Evolutionary conservation across 1,284 basidiomycete genomes (phyloP).

Genomic region (Albatrellus sp.): DNA sequence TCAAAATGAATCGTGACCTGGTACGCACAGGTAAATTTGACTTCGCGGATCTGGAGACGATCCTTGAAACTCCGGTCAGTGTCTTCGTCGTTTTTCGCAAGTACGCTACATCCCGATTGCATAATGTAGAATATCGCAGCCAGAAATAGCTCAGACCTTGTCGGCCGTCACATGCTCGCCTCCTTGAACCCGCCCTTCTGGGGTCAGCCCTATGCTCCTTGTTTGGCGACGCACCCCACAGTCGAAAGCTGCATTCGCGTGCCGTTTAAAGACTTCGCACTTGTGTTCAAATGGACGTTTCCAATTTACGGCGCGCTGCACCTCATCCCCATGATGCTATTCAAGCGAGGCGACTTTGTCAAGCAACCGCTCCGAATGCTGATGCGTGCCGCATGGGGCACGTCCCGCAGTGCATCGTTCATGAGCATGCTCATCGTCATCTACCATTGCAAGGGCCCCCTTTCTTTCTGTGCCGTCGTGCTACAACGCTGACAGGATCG

Average conservation of each 20-base stretch:
- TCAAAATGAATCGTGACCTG: constrained; percentile 52
- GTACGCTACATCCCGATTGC: constrained; percentile 1
- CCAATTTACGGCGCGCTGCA: constrained; percentile 85
- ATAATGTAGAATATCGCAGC: constrained; percentile 27
- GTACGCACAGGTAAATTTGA: constrained; percentile 48
- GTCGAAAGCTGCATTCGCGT: constrained; percentile 58
- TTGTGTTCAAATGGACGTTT: constrained; percentile 79
- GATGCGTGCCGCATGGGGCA: constrained; percentile 56
- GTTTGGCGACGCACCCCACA: constrained; percentile 73
- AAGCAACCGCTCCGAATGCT: constrained; percentile 56
- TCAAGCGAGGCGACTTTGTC: constrained; percentile 53
- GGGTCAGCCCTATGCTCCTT: constrained; percentile 47
- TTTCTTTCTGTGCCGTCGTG: neutral
- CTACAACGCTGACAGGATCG: neutral
- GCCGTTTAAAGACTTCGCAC: constrained; percentile 64
- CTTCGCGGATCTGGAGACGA: constrained; percentile 37
- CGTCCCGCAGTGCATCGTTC: constrained; percentile 81
- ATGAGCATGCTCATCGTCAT: constrained; percentile 77
- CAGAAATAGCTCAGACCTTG: constrained; percentile 25
- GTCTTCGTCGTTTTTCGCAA: neutral
- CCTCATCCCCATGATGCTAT: constrained; percentile 75
- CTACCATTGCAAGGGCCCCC: constrained; percentile 66
- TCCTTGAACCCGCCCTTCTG: constrained; percentile 25
- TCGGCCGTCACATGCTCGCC: constrained; percentile 22
- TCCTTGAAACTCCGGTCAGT: constrained; percentile 38